These are phyloP conservation scores for Lentinula raphanica DNA, from an alignment of 768 basidiomycete genomes.

Conservation along the genomic window DNA sequence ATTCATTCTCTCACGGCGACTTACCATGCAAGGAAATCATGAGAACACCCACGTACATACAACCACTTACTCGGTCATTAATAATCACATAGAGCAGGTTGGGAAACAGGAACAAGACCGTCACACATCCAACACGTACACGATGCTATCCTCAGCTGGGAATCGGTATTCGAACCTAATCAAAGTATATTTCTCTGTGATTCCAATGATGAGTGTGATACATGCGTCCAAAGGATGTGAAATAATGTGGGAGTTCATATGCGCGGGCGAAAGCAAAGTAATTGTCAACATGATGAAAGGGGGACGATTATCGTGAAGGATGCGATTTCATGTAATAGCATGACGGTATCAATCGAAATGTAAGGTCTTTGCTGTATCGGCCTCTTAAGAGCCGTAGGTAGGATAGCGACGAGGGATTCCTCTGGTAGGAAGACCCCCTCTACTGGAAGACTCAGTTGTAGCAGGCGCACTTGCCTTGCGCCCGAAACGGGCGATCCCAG, in stretches of 20 bases:
- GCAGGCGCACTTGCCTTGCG: not conserved
- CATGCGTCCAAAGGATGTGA: not conserved
- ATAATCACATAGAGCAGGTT: too few species aligned
- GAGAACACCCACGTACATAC: too few species aligned
- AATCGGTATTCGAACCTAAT: too few species aligned
- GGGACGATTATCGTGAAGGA: not conserved
- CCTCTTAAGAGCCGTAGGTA: not conserved
- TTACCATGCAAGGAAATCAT: too few species aligned
- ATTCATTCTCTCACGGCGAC: not conserved
- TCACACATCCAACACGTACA: too few species aligned
- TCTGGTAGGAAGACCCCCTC: not conserved
- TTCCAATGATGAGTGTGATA: not conserved
- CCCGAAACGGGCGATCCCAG: conserved; percentile 1
- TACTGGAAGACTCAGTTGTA: not conserved
- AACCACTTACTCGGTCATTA: too few species aligned
- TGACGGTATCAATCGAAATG: not conserved
- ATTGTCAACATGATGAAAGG: not conserved
- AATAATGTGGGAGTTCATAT: not conserved
- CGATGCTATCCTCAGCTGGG: too few species aligned
- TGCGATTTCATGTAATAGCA: not conserved
- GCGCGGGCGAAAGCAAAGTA: not conserved
- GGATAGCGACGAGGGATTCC: not conserved
- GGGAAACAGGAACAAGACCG: too few species aligned
- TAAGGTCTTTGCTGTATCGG: not conserved
- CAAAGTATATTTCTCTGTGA: too few species aligned